Base-by-base conservation (phyloP, 768 basidiomycete genomes). In the Pleurotus tuber-regium region DNA sequence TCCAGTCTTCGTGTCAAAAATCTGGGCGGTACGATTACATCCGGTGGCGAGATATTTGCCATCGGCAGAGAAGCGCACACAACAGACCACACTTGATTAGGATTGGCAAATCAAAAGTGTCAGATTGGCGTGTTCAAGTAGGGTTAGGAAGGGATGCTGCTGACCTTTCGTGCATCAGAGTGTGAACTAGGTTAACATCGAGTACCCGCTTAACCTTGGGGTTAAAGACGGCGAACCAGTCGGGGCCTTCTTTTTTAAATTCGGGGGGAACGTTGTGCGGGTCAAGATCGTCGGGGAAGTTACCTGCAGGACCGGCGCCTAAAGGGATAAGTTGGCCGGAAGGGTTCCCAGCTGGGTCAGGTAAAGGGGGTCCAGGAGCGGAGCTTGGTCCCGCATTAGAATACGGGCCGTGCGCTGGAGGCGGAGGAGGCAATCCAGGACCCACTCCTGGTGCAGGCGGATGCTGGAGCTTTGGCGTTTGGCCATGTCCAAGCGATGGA, bases 31-130 rank as follows among this genome's bases (percentile, higher is more conserved):
- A 19, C 90, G 77, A 66, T 97, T 96, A 69, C 91, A 96, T 12
- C 94, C 94, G 14, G 93, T 95, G 4, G 89, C 96, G 28, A 98
- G 78, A 59, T 78, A 89, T 65, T 88, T 89, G 24, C 96, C 96
- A 65, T 98, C 93, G 11, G 89, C 82, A 4, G 93, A 96, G 70
- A 98, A 98, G 56, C 87, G 83, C 16, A 98, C 96, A 63, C 95
- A 97, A 66, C 96, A 98, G 0, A 79, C 77, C 12, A 80, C 78
- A 40, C 79, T 80, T 50, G 25, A 57, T 24, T 25, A 26, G 25
- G 29, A 29, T 54, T 19, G 26, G 35, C n/a, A 28, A n/a, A 10
- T 4, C 19, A 26, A 44, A 16, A 14, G 28, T 21, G 19, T 29
- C 7, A 31, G 7, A 31, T 8, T 14, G 30, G 7, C 30, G 8